Base-by-base conservation (phyloP, 164 flowering plant genomes). In the Litsea cubeba region DNA sequence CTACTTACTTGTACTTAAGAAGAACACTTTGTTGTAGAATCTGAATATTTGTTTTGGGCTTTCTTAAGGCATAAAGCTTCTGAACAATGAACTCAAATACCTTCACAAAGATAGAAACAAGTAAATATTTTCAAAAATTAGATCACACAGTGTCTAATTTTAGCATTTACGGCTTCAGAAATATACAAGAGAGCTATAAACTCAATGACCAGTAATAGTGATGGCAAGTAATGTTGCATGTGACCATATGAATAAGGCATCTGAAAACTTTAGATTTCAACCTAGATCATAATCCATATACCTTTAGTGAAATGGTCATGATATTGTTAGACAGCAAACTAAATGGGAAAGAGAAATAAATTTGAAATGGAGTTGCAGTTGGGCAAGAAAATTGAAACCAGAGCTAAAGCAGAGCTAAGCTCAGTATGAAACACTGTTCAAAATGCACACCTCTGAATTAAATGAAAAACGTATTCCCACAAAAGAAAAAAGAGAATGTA, bases 21-120 rank as follows among this genome's bases (percentile, higher is more conserved):
- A 95, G 92, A 78, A 95, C 91, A 77, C 88, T 95, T 82, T 95
- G 99, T 80, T 95, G 99, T 77, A 95, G 95, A 69, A 95, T 95
- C 88, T 95, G 99, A 65, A 95, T 91, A 76, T 95, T 95, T 65
- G 99, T 95, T 81, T 95, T 93, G 40, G 99, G 99, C 81, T 93
- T 95, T 80, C 99, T 89, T 84, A 95, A 79, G 57, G 99, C 97
- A 81, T 90, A 84, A 70, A 95, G 98, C 84, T 95, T 95, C 82
- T 93, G 99, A 75, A 92, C 89, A 70, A 92, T 87, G 87, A 92
- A 95, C 66, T 95, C 99, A 84, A 84, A 92, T 30, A 88, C 96
- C 99, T 95, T 75, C 70, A 81, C 46, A 80, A 78, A 70, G 64
- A 64, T 57, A 4, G 70, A 60, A 62, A 32, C 62, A 12, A 35